These are phyloP conservation scores for Vigna reflexopilosa DNA, from an alignment of 306 rosid species.

Conservation along the genomic window DNA sequence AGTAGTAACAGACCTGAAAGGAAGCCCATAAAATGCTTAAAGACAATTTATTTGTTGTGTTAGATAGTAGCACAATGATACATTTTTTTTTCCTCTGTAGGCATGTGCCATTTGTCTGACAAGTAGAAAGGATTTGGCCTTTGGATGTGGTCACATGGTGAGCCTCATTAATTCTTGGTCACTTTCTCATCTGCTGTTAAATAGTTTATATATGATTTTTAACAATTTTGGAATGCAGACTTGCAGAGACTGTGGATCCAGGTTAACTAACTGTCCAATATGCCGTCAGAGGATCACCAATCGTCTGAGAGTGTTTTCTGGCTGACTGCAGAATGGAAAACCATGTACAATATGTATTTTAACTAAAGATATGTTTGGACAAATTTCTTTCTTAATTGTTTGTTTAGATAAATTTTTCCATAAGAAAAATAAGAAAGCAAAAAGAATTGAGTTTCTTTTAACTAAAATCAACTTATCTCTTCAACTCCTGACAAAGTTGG, in stretches of 20 bases:
- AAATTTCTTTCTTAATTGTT: not conserved
- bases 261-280: constrained; percentile 69
- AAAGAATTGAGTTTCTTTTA: not conserved
- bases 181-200: not conserved
- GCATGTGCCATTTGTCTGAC: constrained; percentile 83
- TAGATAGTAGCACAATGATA: not conserved
- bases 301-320: constrained; percentile 75
- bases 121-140: constrained; percentile 75
- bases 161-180: constrained; percentile 39
- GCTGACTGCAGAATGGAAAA: constrained; percentile 48
- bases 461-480: not conserved
- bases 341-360: constrained; percentile 2
- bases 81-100: constrained; percentile 46
- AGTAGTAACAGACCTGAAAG: not conserved
- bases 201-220: not conserved
- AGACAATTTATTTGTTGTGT: not conserved
- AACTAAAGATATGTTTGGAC: not conserved
- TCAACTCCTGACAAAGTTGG: not conserved
- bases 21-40: not conserved
- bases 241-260: constrained; percentile 82
- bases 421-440: not conserved
- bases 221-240: constrained; percentile 57
- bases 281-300: constrained; percentile 74
- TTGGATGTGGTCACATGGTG: constrained; percentile 91
- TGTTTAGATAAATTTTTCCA: not conserved